Evolutionary conservation across 768 basidiomycete species (phyloP).

Genomic region (Mycena floridula): DNA sequence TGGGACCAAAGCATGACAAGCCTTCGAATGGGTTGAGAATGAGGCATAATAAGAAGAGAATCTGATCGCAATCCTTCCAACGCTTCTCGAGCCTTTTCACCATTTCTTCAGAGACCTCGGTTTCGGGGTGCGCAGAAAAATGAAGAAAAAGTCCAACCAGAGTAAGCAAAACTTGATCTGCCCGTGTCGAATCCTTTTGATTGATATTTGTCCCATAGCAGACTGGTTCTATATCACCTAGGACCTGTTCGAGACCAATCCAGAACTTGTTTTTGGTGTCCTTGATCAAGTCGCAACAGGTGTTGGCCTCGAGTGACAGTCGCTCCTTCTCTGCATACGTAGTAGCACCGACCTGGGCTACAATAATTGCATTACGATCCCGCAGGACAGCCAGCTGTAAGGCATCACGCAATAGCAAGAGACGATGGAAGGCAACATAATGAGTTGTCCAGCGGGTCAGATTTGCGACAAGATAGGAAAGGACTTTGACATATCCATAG

Average conservation of each 20-base stretch:
- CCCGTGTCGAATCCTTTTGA: slow-evolving; percentile 14
- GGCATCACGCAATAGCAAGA: background rate
- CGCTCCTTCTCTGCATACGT: slow-evolving; percentile 8
- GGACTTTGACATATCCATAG: background rate
- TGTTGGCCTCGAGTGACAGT: slow-evolving; percentile 10
- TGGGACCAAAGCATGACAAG: slow-evolving; percentile 20
- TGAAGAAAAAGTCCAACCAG: slow-evolving; percentile 20
- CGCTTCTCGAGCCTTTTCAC: slow-evolving; percentile 18
- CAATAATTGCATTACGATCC: slow-evolving; percentile 3
- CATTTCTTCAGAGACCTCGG: slow-evolving; percentile 15
- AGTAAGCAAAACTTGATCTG: slow-evolving; percentile 20
- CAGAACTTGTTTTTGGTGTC: slow-evolving; percentile 9
- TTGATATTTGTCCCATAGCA: slow-evolving; percentile 19
- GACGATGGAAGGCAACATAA: slow-evolving; percentile 5
- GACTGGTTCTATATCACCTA: slow-evolving; percentile 22
- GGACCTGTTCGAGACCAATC: slow-evolving; percentile 11
- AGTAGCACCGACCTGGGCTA: slow-evolving; percentile 5
- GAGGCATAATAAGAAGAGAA: slow-evolving; percentile 20
- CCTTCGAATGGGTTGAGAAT: slow-evolving; percentile 23
- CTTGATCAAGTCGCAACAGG: slow-evolving; percentile 17
- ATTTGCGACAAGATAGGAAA: slow-evolving; percentile 9
- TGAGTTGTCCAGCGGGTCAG: slow-evolving; percentile 14
- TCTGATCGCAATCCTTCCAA: slow-evolving; percentile 24
- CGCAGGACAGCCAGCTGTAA: slow-evolving; percentile 3
- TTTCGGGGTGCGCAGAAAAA: slow-evolving; percentile 18